A percentile compares a stretch with the other conserved stretches of the same genome.
Conservation (phyloP, 2,329 filamentous ascomycete species). For the Blumeriella jaapii region DNA sequence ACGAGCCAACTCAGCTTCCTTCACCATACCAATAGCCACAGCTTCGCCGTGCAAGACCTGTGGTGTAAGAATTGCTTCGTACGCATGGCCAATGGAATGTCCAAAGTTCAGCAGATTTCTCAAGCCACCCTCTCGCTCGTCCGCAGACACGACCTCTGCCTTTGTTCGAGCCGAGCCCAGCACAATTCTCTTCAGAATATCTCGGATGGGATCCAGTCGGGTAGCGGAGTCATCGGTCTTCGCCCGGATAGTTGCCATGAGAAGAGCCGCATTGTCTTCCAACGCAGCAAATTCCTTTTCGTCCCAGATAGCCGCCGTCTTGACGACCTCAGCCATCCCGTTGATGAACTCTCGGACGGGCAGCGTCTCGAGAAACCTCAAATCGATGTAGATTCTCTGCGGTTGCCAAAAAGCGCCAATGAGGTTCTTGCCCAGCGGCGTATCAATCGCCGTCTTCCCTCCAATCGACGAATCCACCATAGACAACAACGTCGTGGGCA, state of each 20-base stretch:
- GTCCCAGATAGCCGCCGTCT: constrained; percentile 95
- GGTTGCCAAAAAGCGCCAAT: constrained; percentile 97
- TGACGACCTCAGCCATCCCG: constrained; percentile 96
- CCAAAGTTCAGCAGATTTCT: constrained; percentile 95
- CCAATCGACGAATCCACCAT: constrained; percentile 99
- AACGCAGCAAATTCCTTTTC: constrained; percentile 75
- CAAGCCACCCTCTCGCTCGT: constrained; percentile 88
- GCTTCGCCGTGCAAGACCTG: constrained; percentile 93
- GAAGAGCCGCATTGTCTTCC: constrained; percentile 67
- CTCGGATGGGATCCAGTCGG: constrained; percentile 58
- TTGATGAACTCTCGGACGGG: constrained; percentile 92
- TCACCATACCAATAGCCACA: constrained; percentile 96
- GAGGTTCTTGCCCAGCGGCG: constrained; percentile 88
- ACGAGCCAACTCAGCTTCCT: constrained; percentile 86
- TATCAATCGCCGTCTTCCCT: constrained; percentile 97
- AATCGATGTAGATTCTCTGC: constrained; percentile 83
- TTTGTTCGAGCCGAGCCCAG: constrained; percentile 88
- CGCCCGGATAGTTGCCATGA: constrained; percentile 60
- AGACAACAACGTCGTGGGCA: constrained; percentile 84
- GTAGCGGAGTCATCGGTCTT: constrained; percentile 38
- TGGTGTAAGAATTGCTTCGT: constrained; percentile 88
- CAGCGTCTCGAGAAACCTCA: constrained; percentile 81
- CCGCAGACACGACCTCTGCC: constrained; percentile 83
- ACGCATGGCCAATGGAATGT: constrained; percentile 94
- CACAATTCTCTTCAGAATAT: constrained; percentile 62